Evolutionary conservation across 2,329 filamentous ascomycete species (phyloP), one percentile per base, ranked within the genome.

Genomic region (Trichoderma asperellum): DNA sequence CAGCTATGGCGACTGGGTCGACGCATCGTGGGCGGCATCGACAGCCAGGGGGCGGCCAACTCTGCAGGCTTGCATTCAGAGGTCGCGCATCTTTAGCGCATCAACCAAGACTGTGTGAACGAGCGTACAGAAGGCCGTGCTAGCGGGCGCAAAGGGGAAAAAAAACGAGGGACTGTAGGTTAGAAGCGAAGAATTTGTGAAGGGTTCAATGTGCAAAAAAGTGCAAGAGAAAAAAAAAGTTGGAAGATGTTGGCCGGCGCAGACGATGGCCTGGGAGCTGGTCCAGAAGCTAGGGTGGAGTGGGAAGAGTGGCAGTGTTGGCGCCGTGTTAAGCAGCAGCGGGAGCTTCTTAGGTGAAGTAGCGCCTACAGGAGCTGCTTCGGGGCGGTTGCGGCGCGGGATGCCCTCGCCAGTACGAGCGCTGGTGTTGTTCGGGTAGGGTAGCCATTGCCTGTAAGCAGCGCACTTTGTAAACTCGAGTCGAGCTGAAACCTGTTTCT

Each of bases 51-150:
- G 69, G 66, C 21, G 56, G 68, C 65, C 59, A 60, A 59, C 66
- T 65, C 57, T 69, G 37, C 55, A 67, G 56, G 72, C 69, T 65
- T 69, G 70, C 69, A 66, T 70, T 75, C 72, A 74, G 56, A 66
- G 69, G 71, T 70, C 64, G 73, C 70, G 63, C 74, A 75, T 75
- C 69, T 72, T 74, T n/a, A 67, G 72, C 59, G 53, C 11, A 68
- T 68, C 58, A 52, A 18, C 59, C 43, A 47, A 37, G 63, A n/a
- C 7, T 29, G 27, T 66, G 47, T 34, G n/a, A 40, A 21, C 47
- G 53, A 53, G 49, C 55, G 40, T 60, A 12, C n/a, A 57, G 7
- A 35, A 58, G 37, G 35, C 27, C 29, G 12, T 55, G 49, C 14
- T 47, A 55, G 61, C n/a, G 24, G 29, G 56, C 34, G 35, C 53